These are phyloP conservation scores for Protostelium mycophagum DNA, from an alignment of 78 protist species.

Conservation along the genomic window DNA sequence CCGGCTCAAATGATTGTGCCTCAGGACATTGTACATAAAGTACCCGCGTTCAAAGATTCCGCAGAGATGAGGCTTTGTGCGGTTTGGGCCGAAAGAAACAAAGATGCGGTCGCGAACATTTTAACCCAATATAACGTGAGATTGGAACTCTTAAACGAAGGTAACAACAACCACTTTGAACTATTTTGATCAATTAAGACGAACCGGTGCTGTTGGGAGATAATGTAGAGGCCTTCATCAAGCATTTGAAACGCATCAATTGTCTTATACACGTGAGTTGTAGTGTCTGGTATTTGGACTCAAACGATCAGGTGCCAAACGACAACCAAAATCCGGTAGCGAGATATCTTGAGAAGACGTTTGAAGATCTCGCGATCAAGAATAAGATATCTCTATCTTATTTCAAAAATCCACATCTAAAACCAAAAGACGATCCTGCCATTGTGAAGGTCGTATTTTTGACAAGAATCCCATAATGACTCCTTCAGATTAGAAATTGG, in stretches of 20 bases:
- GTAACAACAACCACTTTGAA: no score
- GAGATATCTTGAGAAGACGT: background rate
- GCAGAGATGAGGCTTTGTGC: background rate
- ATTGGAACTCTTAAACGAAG: no score
- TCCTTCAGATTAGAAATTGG: background rate
- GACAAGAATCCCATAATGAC: background rate
- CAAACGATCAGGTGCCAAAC: background rate
- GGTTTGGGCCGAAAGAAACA: background rate
- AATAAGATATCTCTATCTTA: background rate
- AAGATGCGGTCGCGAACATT: background rate
- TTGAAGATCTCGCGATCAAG: background rate
- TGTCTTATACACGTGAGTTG: background rate
- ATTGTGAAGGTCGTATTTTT: background rate
- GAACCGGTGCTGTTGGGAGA: no score
- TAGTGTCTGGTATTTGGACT: no score
- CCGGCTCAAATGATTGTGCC: no score
- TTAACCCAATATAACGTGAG: no score
- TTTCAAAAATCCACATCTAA: background rate
- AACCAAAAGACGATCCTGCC: background rate
- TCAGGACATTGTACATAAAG: no score
- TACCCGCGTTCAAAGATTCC: background rate
- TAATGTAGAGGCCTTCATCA: background rate
- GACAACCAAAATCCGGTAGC: background rate
- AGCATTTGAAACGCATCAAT: background rate
- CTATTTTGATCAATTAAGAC: no score